Evolutionary conservation across 129 eudicot species (phyloP), one percentile per base, ranked within the genome.

Genomic region (Tagetes patula): DNA sequence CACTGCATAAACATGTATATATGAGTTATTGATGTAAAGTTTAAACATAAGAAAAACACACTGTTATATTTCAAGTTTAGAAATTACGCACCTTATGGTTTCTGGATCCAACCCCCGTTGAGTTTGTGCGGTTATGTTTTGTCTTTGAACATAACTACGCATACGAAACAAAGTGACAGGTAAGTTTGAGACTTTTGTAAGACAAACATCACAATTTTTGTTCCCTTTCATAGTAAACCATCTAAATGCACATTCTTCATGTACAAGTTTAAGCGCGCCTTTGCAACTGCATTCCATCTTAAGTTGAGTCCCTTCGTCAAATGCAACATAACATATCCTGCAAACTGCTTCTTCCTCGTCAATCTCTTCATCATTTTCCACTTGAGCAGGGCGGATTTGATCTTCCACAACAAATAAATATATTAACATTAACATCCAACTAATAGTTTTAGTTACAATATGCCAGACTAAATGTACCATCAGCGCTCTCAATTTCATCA

Each of bases 341-440:
- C 98, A 94, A 50, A 84, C 82, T 58, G 96, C 96, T 90, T 90
- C 98, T 79, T 93, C 98, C 83, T 94, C 98, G 10, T 88, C 96
- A 36, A 94, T 94, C 82, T 94, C 98, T 82, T 90, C 86, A 58
- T 93, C 96, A 20, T 83, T 68, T 75, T 81, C 88, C 55, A 68
- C 82, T 71, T 87, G 76, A 75, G 55, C 86, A 70, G 81, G 75
- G 60, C 84, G 76, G 69, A 39, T 77, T 75, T 87, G 74, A 82
- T 85, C 96, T 87, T 76, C 67, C 8, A n/a, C 55, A 80, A 72
- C 65, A 37, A 42, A 84, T 69, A 84, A 11, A 47, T 41, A 69
- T 0, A 9, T 73, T 56, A 3, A 46, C 48, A 48, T 2, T 42
- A 58, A n/a, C 42, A 43, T 50, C 14, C 48, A 59, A 59, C 66